phyloP scores from a whole-genome alignment of 495 filamentous ascomycete species.

The Aspergillus saccharolyticus region DNA sequence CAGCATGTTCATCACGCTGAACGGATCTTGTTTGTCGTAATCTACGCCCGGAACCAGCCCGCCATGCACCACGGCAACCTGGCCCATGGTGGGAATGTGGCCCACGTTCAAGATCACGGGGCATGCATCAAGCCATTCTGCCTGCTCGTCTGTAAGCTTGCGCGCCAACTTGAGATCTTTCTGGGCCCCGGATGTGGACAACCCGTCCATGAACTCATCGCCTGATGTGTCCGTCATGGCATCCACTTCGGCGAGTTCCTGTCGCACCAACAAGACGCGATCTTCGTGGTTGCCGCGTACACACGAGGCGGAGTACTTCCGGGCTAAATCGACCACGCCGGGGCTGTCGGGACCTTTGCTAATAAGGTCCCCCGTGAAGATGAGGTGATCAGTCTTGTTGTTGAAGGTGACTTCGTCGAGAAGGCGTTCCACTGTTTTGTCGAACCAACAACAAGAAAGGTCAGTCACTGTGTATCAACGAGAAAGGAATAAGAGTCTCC shows the following conservation, averaged over 20 bases:
- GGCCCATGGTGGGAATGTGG: slow-evolving; percentile 47
- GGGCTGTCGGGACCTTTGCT: slow-evolving; percentile 81
- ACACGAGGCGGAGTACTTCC: slow-evolving; percentile 62
- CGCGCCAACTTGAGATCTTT: slow-evolving; percentile 46
- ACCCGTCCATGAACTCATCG: slow-evolving; percentile 11
- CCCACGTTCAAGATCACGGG: slow-evolving; percentile 74
- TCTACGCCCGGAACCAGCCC: slow-evolving; percentile 72
- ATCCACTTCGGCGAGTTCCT: slow-evolving; percentile 30
- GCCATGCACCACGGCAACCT: slow-evolving; percentile 74
- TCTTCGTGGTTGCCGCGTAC: slow-evolving; percentile 96
- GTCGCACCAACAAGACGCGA: slow-evolving; percentile 55
- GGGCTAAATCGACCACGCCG: slow-evolving; percentile 72
- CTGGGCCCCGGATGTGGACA: slow-evolving; percentile 22
- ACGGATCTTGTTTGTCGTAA: slow-evolving; percentile 70
- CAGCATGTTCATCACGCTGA: slow-evolving; percentile 87
- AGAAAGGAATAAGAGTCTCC: neutral
- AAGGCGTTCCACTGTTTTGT: slow-evolving; percentile 51
- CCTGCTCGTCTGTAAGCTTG: slow-evolving; percentile 53
- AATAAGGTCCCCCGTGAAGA: slow-evolving; percentile 80
- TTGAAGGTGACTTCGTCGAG: slow-evolving; percentile 65
- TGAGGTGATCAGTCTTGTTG: slow-evolving; percentile 61
- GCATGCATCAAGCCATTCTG: slow-evolving; percentile 62
- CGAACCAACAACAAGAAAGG: neutral
- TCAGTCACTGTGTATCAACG: slow-evolving; percentile 6
- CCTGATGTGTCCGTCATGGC: slow-evolving; percentile 8